A percentile compares a stretch with the other conserved stretches of the same genome.
Conservation (phyloP, 2,329 filamentous ascomycete species). For the Penicillium hesseltinei region DNA sequence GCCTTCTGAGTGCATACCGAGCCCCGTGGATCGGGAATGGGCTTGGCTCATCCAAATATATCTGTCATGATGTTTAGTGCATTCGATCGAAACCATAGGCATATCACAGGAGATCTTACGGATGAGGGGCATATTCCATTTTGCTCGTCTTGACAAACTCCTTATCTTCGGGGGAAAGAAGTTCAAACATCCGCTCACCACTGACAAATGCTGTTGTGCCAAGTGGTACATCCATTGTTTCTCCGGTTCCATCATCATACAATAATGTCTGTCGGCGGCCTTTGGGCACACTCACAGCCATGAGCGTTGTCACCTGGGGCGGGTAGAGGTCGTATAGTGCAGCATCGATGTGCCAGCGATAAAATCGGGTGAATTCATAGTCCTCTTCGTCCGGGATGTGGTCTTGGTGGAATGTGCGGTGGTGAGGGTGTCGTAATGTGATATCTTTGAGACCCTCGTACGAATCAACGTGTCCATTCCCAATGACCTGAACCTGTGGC, state of each 20-base stretch:
- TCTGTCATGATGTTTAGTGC: constrained; percentile 9
- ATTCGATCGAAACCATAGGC: background rate
- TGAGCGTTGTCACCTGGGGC: constrained; percentile 68
- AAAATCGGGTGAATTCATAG: constrained; percentile 60
- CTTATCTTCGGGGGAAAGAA: constrained; percentile 64
- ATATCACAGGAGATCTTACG: constrained; percentile 42
- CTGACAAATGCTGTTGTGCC: constrained; percentile 75
- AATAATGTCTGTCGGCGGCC: constrained; percentile 65
- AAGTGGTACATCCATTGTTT: constrained; percentile 66
- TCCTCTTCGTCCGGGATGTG: constrained; percentile 62
- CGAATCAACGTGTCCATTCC: constrained; percentile 66
- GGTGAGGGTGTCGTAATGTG: constrained; percentile 70
- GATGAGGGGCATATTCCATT: constrained; percentile 74
- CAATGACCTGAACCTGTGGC: constrained; percentile 77
- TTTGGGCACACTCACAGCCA: constrained; percentile 70
- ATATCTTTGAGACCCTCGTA: constrained; percentile 72
- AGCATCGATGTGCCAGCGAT: constrained; percentile 79
- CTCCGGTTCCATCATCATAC: constrained; percentile 69
- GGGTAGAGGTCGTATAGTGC: constrained; percentile 74
- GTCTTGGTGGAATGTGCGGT: constrained; percentile 71
- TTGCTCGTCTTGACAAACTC: constrained; percentile 64
- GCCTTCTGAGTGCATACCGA: constrained; percentile 68
- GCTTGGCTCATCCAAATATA: constrained; percentile 75
- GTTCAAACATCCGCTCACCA: constrained; percentile 68
- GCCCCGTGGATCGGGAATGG: constrained; percentile 64